Base-by-base conservation (phyloP, 2,329 filamentous ascomycete genomes). In the Rhynchosporium secalis region DNA sequence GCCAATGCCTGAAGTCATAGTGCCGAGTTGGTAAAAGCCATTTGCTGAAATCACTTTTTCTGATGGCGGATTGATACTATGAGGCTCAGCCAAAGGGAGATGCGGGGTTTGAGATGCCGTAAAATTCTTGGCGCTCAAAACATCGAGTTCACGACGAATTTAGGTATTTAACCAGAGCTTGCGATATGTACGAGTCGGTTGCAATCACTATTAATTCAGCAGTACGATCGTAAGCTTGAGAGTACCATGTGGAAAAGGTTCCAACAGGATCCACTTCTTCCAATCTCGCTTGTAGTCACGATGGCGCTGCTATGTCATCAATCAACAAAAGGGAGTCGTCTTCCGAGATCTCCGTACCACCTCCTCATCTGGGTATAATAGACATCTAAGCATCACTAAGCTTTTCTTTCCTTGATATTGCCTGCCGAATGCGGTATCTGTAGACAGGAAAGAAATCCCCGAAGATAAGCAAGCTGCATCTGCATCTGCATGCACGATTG, bases 11-110 rank as follows among this genome's bases (percentile, higher is more conserved):
- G 43, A 64, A 47, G 62, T 66, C 28, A 71, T n/a, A 31, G 70
- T 61, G 33, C 72, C 70, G 56, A 73, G 40, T 70, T 69, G 58
- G 72, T 73, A 9, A 69, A 61, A 40, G 73, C 73, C 49, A 58
- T 56, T 28, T 43, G 12, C 20, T 9, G 48, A 38, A 8, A 20
- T 26, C 4, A 26, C n/a, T 5, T 41, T 15, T 33, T 28, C 4
- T 54, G 33, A 41, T 54, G 49, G 4, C n/a, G 20, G 20, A 20
- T 40, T 54, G 36, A 28, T 54, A n/a, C 38, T 36, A 20, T 9
- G 26, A 54, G 8, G 15, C 15, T 38, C 2, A 15, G 31, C 38
- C 26, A 33, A 28, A 28, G 33, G 26, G n/a, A 13, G 15, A 45
- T 45, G 52, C 40, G 52, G 52, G 52, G 40, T 33, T 28, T 3